These are phyloP conservation scores for Cladophialophora bantiana DNA, from an alignment of 2,329 filamentous ascomycete species.

Conservation along the genomic window DNA sequence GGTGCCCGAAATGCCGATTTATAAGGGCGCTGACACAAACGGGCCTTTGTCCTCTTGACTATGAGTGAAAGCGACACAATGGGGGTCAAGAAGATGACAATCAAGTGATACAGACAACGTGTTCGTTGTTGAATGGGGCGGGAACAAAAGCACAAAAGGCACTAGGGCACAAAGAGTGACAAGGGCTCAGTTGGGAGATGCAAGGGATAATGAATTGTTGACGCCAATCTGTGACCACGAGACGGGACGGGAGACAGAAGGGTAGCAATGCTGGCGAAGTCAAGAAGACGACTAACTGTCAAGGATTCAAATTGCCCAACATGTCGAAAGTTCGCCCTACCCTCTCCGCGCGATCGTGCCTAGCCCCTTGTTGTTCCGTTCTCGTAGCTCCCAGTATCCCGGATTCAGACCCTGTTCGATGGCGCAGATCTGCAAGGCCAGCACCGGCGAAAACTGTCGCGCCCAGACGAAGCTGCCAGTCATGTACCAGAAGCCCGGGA, in stretches of 20 bases:
- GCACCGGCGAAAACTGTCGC: constrained; percentile 63
- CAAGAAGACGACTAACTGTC: no score
- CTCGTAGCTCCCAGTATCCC: constrained; percentile 3
- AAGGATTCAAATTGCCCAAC: no score
- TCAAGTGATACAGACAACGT: no score
- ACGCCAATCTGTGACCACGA: background rate
- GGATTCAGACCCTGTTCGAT: constrained; percentile 23
- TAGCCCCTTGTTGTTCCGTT: constrained; percentile 10
- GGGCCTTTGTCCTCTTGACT: no score
- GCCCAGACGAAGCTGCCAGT: constrained; percentile 70
- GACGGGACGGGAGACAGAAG: no score
- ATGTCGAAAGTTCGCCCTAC: background rate
- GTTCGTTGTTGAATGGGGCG: no score
- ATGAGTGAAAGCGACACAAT: no score
- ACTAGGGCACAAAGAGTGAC: no score
- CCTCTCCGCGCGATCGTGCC: background rate
- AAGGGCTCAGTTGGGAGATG: no score
- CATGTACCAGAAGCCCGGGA: constrained; percentile 71
- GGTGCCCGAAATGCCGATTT: background rate
- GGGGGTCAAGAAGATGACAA: no score
- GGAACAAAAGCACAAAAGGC: no score
- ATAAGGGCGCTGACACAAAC: background rate
- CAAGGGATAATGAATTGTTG: background rate
- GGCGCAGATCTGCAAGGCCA: constrained; percentile 60
- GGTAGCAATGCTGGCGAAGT: no score